Evolutionary conservation across 2,329 filamentous ascomycete species (phyloP).

Genomic region (Penicillium sp.): DNA sequence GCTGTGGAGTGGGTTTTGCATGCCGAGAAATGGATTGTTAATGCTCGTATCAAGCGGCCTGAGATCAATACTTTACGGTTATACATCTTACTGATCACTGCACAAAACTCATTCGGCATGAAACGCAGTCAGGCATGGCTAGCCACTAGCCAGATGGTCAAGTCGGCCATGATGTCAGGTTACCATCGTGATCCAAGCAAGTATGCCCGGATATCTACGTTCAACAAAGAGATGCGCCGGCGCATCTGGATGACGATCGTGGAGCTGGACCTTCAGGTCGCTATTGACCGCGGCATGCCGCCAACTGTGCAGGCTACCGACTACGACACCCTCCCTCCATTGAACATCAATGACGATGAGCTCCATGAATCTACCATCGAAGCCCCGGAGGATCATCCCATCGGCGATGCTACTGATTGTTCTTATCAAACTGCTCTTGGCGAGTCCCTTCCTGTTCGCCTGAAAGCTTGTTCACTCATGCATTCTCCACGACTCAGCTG

Average conservation of each 20-base stretch:
- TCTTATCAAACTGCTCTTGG: conserved; percentile 35
- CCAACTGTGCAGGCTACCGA: conserved; percentile 45
- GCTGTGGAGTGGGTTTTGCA: conserved; percentile 75
- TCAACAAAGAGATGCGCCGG: conserved; percentile 51
- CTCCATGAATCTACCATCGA: conserved; percentile 40
- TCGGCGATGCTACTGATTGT: conserved; percentile 38
- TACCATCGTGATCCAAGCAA: conserved; percentile 48
- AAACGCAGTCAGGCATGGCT: conserved; percentile 58
- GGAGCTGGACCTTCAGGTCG: conserved; percentile 58
- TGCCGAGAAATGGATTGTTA: conserved; percentile 84
- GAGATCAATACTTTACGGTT: conserved; percentile 53
- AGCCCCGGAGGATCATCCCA: conserved; percentile 30
- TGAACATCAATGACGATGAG: conserved; percentile 54
- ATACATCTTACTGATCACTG: conserved; percentile 52
- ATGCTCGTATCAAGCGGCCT: conserved; percentile 64
- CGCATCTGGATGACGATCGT: conserved; percentile 60
- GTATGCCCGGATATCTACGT: conserved; percentile 36
- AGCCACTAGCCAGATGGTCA: conserved; percentile 51
- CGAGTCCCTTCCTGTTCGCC: conserved; percentile 32
- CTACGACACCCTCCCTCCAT: conserved; percentile 52
- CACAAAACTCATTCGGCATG: conserved; percentile 53
- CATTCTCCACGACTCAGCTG: conserved; percentile 39
- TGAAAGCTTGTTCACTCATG: conserved; percentile 37
- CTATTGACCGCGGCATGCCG: conserved; percentile 57
- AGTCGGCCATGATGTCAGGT: conserved; percentile 55